Evolutionary conservation across 1,139 yeast species (phyloP).

Genomic region (Geotrichum bryndzae): DNA sequence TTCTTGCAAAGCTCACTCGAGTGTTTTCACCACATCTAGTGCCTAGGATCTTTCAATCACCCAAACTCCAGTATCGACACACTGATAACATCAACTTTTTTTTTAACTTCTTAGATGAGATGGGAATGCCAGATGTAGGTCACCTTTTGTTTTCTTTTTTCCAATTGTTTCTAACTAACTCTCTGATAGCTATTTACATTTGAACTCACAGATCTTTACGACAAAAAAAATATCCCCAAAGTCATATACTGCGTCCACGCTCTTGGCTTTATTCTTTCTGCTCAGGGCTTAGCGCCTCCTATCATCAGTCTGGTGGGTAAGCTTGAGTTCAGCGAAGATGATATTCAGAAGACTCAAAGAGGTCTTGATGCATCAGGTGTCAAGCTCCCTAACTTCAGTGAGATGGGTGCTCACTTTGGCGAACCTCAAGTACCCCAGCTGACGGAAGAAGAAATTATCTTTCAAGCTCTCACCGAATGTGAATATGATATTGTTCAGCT

Average conservation of each 20-base stretch:
- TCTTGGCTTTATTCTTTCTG: constrained; percentile 61
- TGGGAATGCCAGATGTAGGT: constrained; percentile 63
- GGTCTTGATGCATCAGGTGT: constrained; percentile 48
- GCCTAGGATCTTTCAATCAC: constrained; percentile 49
- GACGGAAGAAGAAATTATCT: constrained; percentile 32
- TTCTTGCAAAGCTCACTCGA: constrained; percentile 72
- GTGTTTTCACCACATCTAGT: constrained; percentile 64
- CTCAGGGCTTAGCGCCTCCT: constrained; percentile 51
- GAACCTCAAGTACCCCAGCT: constrained; percentile 24
- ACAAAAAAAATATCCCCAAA: constrained; percentile 85
- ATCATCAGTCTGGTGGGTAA: constrained; percentile 61
- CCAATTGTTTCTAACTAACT: not conserved
- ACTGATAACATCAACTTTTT: constrained; percentile 89
- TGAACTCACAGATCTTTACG: constrained; percentile 88
- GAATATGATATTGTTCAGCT: constrained; percentile 29
- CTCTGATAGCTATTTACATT: constrained; percentile 55
- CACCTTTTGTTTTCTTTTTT: not conserved
- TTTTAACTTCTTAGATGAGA: constrained; percentile 61
- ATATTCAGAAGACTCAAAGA: constrained; percentile 61
- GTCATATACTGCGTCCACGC: constrained; percentile 94
- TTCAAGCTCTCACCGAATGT: constrained; percentile 29
- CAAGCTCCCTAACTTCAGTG: constrained; percentile 39
- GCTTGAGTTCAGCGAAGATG: constrained; percentile 58
- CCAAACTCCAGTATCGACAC: constrained; percentile 74
- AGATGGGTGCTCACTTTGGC: constrained; percentile 36